Base-by-base conservation (phyloP, 768 basidiomycete genomes). In the Boletus fagicola region DNA sequence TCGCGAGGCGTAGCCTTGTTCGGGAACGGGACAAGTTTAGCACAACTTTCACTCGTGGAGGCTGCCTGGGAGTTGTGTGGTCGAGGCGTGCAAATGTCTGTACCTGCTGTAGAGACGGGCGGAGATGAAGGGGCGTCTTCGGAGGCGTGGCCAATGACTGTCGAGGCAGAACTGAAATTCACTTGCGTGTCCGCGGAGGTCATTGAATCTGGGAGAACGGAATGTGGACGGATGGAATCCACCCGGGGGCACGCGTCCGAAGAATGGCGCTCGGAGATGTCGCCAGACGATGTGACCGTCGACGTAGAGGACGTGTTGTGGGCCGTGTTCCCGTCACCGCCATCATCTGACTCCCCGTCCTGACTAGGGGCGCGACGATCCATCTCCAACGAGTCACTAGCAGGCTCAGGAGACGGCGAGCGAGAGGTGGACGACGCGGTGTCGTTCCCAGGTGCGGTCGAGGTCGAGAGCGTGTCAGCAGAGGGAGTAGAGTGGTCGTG, bases 21-120 rank as follows among this genome's bases (percentile, higher is more conserved):
- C 64, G 51, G 31, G 62, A 49, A 22, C 66, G 68, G 68, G 45
- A 54, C 58, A 44, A 63, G 66, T 26, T 66, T 55, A 16, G 44
- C 51, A 24, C 48, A 58, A 30, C 28, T 53, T 39, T 24, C 55
- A 33, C 52, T 59, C 20, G n/a, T 61, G 54, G 45, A 50, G 7
- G 35, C 52, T 1, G 54, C 46, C 51, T 68, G 63, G 51, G 57
- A 42, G 36, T 57, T 52, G 36, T 33, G 55, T 60, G 60, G 39
- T 20, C 53, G 60, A 16, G 54, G 51, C 16, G 56, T 57, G 59
- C 35, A 40, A 12, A 42, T 13, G 5, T 57, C 59, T 10, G 35
- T 48, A 49, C 30, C 36, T 28, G 54, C 46, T 12, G 55, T 18
- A 31, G 51, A 22, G 7, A 13, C 5, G 22, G 48, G 31, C 59